These are phyloP conservation scores for Begonia masoniana DNA, from an alignment of 306 rosid species.

Conservation along the genomic window DNA sequence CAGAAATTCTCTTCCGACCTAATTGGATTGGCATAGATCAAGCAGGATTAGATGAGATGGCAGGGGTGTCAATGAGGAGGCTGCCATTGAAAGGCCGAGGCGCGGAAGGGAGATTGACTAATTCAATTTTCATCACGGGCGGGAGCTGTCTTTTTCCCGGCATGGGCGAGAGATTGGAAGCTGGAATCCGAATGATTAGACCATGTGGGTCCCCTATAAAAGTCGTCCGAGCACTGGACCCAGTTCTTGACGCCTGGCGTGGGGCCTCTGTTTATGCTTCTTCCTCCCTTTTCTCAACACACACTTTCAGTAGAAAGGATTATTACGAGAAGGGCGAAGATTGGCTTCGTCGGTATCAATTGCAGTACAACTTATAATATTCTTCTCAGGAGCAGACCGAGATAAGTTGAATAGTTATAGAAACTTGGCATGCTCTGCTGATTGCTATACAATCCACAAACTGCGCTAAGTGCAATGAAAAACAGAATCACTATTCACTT, in stretches of 20 bases:
- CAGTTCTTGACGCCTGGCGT: slow-evolving; percentile 90
- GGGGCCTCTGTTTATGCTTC: slow-evolving; percentile 84
- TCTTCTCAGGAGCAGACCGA: too few relatives aligned
- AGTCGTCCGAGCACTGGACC: slow-evolving; percentile 70
- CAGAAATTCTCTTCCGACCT: slow-evolving; percentile 75
- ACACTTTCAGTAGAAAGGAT: slow-evolving; percentile 67
- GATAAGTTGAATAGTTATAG: too few relatives aligned
- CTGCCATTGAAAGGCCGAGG: slow-evolving; percentile 31
- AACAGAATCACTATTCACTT: too few relatives aligned
- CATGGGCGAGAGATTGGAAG: slow-evolving; percentile 61
- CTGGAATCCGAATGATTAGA: slow-evolving; percentile 76
- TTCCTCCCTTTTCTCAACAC: slow-evolving; percentile 44
- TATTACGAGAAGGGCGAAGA: slow-evolving; percentile 88
- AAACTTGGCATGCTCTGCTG: too few relatives aligned
- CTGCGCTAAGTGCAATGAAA: too few relatives aligned
- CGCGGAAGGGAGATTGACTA: slow-evolving; percentile 53
- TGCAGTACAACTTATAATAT: slow-evolving; percentile 37
- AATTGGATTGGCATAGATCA: slow-evolving; percentile 89
- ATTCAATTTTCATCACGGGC: slow-evolving; percentile 65
- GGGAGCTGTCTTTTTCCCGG: slow-evolving; percentile 83
- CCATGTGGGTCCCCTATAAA: slow-evolving; percentile 68
- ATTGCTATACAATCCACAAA: too few relatives aligned
- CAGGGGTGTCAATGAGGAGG: slow-evolving; percentile 75
- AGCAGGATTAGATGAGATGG: slow-evolving; percentile 88
- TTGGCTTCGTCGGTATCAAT: slow-evolving; percentile 61